phyloP scores from a whole-genome alignment of 208 protist genomes.

The Leishmania tropica region DNA sequence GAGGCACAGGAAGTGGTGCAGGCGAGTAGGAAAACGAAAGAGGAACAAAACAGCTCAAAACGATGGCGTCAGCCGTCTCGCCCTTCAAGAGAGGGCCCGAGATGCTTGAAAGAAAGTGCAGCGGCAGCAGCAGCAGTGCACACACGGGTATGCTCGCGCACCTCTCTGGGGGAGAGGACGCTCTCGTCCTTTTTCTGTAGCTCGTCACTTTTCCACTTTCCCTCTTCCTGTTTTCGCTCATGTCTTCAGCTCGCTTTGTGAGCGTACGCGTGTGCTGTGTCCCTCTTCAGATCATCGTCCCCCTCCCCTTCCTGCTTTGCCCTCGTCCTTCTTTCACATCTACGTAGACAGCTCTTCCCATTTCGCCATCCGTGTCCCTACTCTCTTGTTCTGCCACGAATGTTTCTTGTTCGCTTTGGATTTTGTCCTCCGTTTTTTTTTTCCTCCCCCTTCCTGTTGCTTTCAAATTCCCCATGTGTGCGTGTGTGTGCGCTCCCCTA shows the following conservation, averaged over 20 bases:
- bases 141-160: background rate
- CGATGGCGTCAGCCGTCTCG: background rate
- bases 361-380: background rate
- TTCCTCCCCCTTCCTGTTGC: background rate
- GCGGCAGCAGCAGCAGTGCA: background rate
- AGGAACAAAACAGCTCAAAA: background rate
- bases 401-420: background rate
- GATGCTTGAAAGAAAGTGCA: background rate
- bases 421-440: background rate
- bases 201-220: background rate
- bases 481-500: background rate
- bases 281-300: background rate
- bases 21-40: background rate
- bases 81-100: background rate
- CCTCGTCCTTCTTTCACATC: background rate
- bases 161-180: background rate
- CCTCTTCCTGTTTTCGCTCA: background rate
- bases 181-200: background rate
- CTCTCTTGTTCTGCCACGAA: background rate
- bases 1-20: background rate
- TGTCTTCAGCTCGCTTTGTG: background rate
- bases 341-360: background rate
- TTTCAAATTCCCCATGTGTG: background rate
- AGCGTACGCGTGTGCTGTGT: background rate
- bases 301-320: background rate